Base-by-base conservation (phyloP, 257 asterid species). In the Dorcoceras hygrometricum region DNA sequence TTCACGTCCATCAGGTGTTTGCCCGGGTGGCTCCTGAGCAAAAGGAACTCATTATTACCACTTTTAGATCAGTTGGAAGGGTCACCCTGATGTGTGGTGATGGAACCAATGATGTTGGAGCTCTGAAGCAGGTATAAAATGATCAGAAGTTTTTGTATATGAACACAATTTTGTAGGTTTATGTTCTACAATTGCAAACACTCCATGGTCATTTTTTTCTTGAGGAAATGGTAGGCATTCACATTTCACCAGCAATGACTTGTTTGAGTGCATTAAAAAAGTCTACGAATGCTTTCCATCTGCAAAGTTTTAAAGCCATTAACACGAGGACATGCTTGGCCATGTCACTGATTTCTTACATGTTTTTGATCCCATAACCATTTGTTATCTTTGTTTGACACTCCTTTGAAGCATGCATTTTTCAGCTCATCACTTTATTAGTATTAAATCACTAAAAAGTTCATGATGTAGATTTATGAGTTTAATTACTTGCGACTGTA, bases 21-120 rank as follows among this genome's bases (percentile, higher is more conserved):
- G 96, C 99, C 65, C 89, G 97, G 80, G 99, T 94, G 67, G 97
- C 97, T 62, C 99, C 99, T 26, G 97, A 87, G 81, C 99, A 94
- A 71, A 94, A 94, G 81, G 99, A 94, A 78, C 97, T 90, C 71
- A 94, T 94, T 66, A 82, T 94, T 80, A 94, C 97, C 70, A 86
- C 99, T 61, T 94, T 90, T 77, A 90, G 82, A 62, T 85, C 95
- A 2, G 99, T 94, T 78, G 99, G 99, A 73, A 90, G 99, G 80
- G 84, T 88, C 65, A 78, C 99, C 29, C 78, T 94, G 73, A 94
- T 90, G 99, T 94, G 99, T 59, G 99, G 99, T 68, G 99, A 94
- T 83, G 99, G 99, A 62, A 94, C 99, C 58, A 94, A 94, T 68
- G 99, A 94, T 76, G 99, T 90, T 71, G 99, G 99, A 65, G 99